Evolutionary conservation across 2,329 filamentous ascomycete genomes (phyloP).

Genomic region (Leptographium wingfieldii): DNA sequence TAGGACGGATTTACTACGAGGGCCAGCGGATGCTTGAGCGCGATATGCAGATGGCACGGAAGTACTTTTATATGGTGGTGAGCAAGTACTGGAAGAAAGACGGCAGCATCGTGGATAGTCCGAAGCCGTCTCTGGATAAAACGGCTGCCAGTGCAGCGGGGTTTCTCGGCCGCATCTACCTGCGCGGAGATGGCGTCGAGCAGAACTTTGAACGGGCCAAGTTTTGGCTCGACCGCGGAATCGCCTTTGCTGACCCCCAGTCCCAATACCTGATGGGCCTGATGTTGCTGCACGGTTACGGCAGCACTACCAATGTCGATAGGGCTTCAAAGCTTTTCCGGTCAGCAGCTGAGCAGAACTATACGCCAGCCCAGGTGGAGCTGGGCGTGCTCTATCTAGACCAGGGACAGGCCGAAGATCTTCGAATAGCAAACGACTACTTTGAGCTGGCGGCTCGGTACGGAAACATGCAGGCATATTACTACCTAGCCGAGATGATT

Average conservation of each 20-base stretch:
- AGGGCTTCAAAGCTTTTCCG: constrained; percentile 67
- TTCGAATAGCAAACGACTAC: constrained; percentile 68
- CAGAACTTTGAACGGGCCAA: constrained; percentile 67
- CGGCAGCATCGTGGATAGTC: constrained; percentile 59
- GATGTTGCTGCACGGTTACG: constrained; percentile 67
- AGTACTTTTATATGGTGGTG: constrained; percentile 70
- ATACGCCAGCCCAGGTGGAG: constrained; percentile 67
- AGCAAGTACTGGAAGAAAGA: constrained; percentile 72
- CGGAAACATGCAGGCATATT: constrained; percentile 77
- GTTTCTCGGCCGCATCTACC: constrained; percentile 77
- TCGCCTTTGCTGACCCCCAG: constrained; percentile 62
- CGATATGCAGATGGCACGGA: constrained; percentile 61
- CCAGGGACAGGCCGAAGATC: constrained; percentile 57
- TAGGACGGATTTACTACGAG: constrained; percentile 81
- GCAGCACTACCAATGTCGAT: constrained; percentile 51
- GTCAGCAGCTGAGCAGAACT: constrained; percentile 69
- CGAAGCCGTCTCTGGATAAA: constrained; percentile 60
- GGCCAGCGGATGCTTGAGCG: constrained; percentile 63
- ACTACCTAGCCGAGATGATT: constrained; percentile 82
- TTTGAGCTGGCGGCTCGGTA: constrained; percentile 78
- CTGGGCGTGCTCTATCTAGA: constrained; percentile 78
- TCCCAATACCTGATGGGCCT: constrained; percentile 76
- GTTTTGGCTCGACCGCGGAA: constrained; percentile 73
- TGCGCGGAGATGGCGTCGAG: constrained; percentile 72
- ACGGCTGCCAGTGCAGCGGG: constrained; percentile 73